Base-by-base conservation (phyloP, 2,329 filamentous ascomycete genomes). In the Harringtonia aguacate region DNA sequence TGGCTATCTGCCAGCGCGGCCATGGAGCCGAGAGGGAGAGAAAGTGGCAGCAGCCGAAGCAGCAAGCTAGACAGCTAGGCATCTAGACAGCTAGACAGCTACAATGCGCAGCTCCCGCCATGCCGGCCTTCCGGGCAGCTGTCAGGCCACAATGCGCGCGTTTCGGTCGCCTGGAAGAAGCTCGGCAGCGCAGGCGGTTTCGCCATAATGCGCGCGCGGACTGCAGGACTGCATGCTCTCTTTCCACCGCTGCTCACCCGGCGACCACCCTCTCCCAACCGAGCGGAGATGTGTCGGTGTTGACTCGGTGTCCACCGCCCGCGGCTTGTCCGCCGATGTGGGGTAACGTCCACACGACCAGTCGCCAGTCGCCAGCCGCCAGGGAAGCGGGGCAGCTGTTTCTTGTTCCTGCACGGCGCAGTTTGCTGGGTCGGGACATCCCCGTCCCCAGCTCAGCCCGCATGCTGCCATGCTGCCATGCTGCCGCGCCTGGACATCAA, bases 221-320 rank as follows among this genome's bases (percentile, higher is more conserved):
- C n/a, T n/a, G n/a, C n/a, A n/a, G n/a, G n/a, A n/a, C n/a, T n/a
- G n/a, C n/a, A n/a, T n/a, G n/a, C n/a, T n/a, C n/a, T n/a, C n/a
- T n/a, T n/a, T n/a, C n/a, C n/a, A n/a, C n/a, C n/a, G n/a, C n/a
- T n/a, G n/a, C n/a, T n/a, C n/a, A n/a, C n/a, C n/a, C n/a, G n/a
- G n/a, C n/a, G n/a, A n/a, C n/a, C n/a, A n/a, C n/a, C n/a, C n/a
- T n/a, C n/a, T n/a, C 29, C 33, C 35, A 27, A 10, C 24, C 27
- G 13, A 17, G 15, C 49, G 49, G 49, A 51, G 49, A 51, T 48
- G 48, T 42, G 41, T 51, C 49, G 49, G 49, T 29, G 40, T 24
- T 48, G 43, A 31, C 27, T 51, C 49, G 49, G 49, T 13, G 47
- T 50, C 30, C 35, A 2, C 35, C 27, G 3, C 6, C 14, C 43